A percentile compares a stretch with the other conserved stretches of the same genome.
phyloP scores from a whole-genome alignment of 768 basidiomycete genomes.

The Neoboletus brunneissimus region DNA sequence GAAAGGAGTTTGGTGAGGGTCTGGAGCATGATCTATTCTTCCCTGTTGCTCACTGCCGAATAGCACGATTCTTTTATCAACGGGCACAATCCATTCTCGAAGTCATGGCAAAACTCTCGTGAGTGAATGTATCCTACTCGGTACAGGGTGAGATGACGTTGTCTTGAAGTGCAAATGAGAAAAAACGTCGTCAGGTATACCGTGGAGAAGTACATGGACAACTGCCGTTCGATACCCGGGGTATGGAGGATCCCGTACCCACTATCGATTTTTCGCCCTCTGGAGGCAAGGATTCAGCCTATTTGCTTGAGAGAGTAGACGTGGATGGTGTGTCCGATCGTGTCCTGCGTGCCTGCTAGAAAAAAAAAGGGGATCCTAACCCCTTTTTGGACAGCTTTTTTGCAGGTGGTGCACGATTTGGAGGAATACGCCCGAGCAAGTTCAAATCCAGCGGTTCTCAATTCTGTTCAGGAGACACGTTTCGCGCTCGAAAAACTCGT shows the following conservation, averaged over 20 bases:
- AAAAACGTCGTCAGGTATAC: constrained; percentile 81
- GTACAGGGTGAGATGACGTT: constrained; percentile 1
- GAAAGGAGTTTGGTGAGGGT: constrained; percentile 81
- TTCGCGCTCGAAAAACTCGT: constrained; percentile 65
- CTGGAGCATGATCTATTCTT: neutral
- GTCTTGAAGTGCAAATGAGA: constrained; percentile 61
- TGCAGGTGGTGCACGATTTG: constrained; percentile 62
- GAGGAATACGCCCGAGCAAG: constrained; percentile 52
- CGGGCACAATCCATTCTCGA: constrained; percentile 79
- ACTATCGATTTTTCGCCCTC: constrained; percentile 75
- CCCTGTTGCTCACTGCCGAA: constrained; percentile 3
- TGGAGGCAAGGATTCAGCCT: constrained; percentile 57
- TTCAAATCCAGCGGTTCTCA: constrained; percentile 45
- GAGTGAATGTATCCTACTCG: constrained; percentile 30
- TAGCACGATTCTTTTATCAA: constrained; percentile 78
- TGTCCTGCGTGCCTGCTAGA: neutral
- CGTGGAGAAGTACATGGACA: constrained; percentile 80
- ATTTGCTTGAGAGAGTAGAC: constrained; percentile 66
- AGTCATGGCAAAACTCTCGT: constrained; percentile 87
- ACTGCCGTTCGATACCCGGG: constrained; percentile 80
- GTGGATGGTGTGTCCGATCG: constrained; percentile 78
- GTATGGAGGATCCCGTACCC: constrained; percentile 79
- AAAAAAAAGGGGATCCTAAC: constrained; percentile 2
- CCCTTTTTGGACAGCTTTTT: constrained; percentile 44
- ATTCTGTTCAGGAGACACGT: constrained; percentile 62